phyloP scores from a whole-genome alignment of 2,329 filamentous ascomycete genomes.

The Colletotrichum sp. region DNA sequence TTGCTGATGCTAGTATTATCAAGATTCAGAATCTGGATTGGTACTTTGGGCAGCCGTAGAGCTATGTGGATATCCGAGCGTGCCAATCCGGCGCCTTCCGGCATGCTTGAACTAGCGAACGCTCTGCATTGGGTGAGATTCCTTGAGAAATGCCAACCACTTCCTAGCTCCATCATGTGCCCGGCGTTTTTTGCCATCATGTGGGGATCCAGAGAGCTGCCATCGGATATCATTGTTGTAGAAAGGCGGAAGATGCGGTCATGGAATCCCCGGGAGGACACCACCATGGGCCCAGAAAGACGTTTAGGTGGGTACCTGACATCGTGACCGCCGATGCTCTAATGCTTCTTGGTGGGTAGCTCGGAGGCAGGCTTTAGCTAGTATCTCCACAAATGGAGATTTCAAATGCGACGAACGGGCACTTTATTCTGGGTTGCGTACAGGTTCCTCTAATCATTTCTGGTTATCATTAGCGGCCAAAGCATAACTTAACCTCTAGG shows the following conservation, averaged over 20 bases:
- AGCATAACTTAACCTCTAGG: background rate
- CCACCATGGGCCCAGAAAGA: background rate
- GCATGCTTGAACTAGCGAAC: background rate
- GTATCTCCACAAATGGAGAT: background rate
- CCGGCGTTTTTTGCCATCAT: background rate
- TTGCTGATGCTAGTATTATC: background rate
- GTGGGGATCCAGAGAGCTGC: background rate
- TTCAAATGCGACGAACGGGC: background rate
- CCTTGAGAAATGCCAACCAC: background rate
- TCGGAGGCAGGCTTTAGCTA: background rate
- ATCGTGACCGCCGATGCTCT: background rate
- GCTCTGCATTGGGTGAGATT: background rate
- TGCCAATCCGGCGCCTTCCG: background rate
- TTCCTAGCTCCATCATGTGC: background rate
- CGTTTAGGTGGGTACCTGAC: background rate
- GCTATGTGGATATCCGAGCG: background rate
- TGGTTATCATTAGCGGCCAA: background rate
- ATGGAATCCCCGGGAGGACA: background rate
- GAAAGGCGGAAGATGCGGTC: constrained; percentile 2
- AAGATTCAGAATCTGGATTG: background rate
- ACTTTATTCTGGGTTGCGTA: background rate
- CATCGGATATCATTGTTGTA: background rate
- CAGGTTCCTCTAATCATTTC: background rate
- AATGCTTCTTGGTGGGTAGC: background rate
- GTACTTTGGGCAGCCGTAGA: background rate